Evolutionary conservation across 2,329 filamentous ascomycete genomes (phyloP), one percentile per base, ranked within the genome.

Genomic region (Monilinia laxa): DNA sequence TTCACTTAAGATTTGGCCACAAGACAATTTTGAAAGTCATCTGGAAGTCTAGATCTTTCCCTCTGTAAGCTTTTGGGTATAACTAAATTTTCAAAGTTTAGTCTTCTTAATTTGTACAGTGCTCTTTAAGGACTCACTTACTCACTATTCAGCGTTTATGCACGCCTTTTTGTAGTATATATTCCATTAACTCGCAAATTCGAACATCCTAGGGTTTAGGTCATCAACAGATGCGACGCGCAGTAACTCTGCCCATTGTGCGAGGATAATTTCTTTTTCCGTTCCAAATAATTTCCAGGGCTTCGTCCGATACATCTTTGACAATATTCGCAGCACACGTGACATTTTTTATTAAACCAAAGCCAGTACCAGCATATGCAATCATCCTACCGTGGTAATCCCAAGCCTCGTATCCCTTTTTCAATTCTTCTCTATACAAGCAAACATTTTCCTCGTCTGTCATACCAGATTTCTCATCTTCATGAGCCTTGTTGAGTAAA

Each of bases 311-410:
- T 40, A n/a, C 35, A 6, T 51, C 20, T 20, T 62, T 12, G 10
- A 85, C 81, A 71, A 89, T 85, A 11, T 83, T 80, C 12, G 74
- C 79, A 4, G 84, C 85, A 16, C 77, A 73, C 69, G 79, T 79
- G 0, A 85, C 77, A 49, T 80, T 75, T 53, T 76, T 83, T 2
- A 88, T 80, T 67, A 89, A 76, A 0, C 87, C 87, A n/a, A 89
- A 82, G 0, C 81, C 86, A 38, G 84, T 83, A 4, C 87, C 87
- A 20, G 84, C 85, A 79, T 88, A 90, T 16, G 85, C 84, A 4
- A 84, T 86, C 78, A 88, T 78, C 66, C 86, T 80, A 5, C 81
- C 84, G 10, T 81, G 49, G 11, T 70, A 74, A 35, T 84, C 85
- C 83, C 84, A 82, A 62, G 83, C 79, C 18, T 75, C 76, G 74